These are phyloP conservation scores for Phytopythium ostracodes DNA, from an alignment of 352 stramenopile genomes.

Conservation along the genomic window DNA sequence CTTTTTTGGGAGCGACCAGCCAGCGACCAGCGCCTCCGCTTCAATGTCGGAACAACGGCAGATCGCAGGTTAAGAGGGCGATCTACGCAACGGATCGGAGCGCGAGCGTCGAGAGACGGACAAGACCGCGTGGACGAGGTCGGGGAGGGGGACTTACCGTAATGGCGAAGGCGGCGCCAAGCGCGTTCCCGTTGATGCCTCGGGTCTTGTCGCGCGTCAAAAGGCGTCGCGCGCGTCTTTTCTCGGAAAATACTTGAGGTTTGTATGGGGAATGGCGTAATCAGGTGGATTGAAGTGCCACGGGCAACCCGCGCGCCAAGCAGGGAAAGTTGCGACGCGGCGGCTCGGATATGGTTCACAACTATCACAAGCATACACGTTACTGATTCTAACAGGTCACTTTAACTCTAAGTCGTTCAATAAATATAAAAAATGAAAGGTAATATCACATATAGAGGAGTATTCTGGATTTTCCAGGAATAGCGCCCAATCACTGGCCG, in stretches of 20 bases:
- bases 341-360: not conserved
- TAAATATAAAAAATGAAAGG: not conserved
- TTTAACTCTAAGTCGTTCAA: not conserved
- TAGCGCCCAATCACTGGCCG: not conserved
- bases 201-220: not conserved
- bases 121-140: not conserved
- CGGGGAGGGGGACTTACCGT: not conserved
- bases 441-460: not conserved
- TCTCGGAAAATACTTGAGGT: not conserved
- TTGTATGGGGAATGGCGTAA: constrained; percentile 3
- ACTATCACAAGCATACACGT: not conserved
- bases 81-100: not conserved
- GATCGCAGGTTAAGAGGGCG: not conserved
- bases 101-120: not conserved
- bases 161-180: not conserved
- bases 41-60: not conserved
- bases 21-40: not conserved
- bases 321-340: not conserved
- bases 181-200: not conserved
- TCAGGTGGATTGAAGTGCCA: constrained; percentile 1
- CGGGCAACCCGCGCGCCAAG: not conserved
- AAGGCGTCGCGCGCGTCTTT: not conserved
- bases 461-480: not conserved
- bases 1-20: not conserved
- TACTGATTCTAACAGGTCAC: not conserved